These are phyloP conservation scores for Tetragonia tetragonoides DNA, from an alignment of 148 eudicot species.

Conservation along the genomic window DNA sequence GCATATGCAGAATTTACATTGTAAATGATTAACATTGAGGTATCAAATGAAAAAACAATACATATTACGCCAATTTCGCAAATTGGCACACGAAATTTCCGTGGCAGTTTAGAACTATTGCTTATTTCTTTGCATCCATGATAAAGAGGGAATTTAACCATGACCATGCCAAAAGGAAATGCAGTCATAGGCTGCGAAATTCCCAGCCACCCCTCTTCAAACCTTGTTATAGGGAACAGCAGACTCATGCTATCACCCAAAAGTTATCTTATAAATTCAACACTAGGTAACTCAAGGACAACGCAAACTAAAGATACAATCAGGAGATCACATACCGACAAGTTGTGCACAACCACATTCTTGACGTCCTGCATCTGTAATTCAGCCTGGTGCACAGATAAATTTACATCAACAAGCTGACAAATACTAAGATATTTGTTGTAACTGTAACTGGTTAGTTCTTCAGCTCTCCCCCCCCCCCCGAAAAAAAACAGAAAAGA, in stretches of 20 bases:
- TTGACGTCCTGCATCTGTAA: slow-evolving; percentile 86
- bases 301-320: neutral
- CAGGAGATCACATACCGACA: slow-evolving; percentile 65
- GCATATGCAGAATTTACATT: slow-evolving; percentile 22
- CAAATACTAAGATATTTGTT: neutral
- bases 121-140: no score
- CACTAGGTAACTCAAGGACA: neutral
- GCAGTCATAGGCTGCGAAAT: no score
- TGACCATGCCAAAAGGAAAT: no score
- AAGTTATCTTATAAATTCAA: neutral
- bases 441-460: neutral
- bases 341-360: slow-evolving; percentile 82
- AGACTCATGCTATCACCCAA: neutral
- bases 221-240: neutral
- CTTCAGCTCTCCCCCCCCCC: no score
- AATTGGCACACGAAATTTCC: no score
- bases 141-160: no score
- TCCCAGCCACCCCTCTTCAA: neutral
- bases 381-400: slow-evolving; percentile 59
- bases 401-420: slow-evolving; percentile 2
- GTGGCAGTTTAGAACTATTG: no score
- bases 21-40: neutral
- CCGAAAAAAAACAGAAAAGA: no score
- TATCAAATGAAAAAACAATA: neutral
- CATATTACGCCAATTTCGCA: neutral